phyloP scores from a whole-genome alignment of 305 asterid genomes.

The Nicotiana rustica region DNA sequence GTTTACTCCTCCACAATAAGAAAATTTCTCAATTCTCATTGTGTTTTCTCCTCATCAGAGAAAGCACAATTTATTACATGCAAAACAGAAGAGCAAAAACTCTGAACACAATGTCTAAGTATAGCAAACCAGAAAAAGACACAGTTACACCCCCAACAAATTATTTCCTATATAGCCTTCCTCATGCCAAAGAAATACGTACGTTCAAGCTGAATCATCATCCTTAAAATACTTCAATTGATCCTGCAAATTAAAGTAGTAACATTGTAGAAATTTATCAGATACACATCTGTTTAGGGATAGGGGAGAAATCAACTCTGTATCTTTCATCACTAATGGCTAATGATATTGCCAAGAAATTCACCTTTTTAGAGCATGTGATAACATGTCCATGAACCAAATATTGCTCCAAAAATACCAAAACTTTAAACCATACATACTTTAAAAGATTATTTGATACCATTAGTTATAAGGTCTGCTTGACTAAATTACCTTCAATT shows the following conservation, averaged over 20 bases:
- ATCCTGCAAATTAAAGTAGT: neutral
- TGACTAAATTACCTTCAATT: no score
- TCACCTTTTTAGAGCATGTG: neutral
- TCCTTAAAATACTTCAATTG: slow-evolving; percentile 1
- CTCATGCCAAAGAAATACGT: neutral
- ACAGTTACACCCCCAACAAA: neutral
- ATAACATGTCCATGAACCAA: no score
- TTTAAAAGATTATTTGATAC: no score
- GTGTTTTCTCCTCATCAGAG: neutral
- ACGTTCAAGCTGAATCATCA: no score
- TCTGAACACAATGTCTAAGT: neutral
- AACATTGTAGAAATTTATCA: neutral
- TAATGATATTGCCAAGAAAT: neutral
- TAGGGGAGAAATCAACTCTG: no score
- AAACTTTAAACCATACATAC: no score
- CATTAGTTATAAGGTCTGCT: no score
- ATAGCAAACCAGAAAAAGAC: neutral
- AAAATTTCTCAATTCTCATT: neutral
- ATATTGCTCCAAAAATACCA: no score
- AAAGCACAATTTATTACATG: slow-evolving; percentile 32
- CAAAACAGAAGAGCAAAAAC: neutral
- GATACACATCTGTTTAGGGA: neutral
- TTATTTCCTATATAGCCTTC: neutral
- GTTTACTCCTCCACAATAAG: neutral
- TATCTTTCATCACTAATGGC: no score